Conservation (phyloP, 768 basidiomycete genomes). For the Austroboletus festivus region DNA sequence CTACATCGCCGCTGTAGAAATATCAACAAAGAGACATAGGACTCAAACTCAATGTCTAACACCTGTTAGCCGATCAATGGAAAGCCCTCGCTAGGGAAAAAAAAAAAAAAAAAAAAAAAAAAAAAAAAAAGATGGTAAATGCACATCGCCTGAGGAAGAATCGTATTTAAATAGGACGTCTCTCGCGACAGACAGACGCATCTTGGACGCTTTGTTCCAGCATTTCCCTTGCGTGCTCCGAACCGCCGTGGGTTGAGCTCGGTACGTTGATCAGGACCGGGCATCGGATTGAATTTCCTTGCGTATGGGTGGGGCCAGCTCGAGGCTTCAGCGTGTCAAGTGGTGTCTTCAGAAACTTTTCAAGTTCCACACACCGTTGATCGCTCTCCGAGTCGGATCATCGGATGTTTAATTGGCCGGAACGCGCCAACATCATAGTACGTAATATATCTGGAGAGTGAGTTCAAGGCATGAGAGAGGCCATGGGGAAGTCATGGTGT, state of each 20-base stretch:
- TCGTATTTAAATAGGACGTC: background rate
- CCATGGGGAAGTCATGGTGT: no score
- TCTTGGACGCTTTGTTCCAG: conserved; percentile 1
- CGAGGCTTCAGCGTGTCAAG: no score
- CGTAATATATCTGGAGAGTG: no score
- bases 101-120: background rate
- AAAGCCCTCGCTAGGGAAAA: background rate
- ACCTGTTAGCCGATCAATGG: background rate
- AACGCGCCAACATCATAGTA: conserved; percentile 4
- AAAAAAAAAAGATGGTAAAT: background rate
- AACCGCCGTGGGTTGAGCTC: background rate
- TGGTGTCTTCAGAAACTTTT: no score
- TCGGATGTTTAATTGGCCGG: background rate
- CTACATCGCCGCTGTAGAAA: background rate
- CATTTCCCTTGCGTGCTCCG: no score
- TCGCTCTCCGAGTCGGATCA: no score
- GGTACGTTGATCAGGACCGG: background rate
- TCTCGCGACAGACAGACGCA: background rate
- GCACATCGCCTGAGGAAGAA: background rate
- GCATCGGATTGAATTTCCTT: background rate
- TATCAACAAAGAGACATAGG: background rate
- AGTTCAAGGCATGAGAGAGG: no score
- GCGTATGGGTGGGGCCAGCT: background rate
- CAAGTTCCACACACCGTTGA: background rate
- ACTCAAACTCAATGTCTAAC: background rate